Conservation (phyloP, 345 rosid genomes). For the Linum tenue region DNA sequence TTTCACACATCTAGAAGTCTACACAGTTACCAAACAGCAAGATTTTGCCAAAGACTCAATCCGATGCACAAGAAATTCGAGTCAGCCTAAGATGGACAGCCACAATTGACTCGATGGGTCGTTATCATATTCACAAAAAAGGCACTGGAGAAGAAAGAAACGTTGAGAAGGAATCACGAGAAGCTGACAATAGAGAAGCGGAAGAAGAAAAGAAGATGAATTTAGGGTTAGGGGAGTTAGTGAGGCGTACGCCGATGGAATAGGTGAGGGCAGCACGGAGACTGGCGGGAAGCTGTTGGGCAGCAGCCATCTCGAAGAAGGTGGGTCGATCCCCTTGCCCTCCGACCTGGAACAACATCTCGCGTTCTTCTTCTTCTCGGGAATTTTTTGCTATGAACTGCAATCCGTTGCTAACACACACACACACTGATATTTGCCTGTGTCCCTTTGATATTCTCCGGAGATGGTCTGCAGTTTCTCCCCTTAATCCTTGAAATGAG, state of each 20-base stretch:
- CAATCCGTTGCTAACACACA: too few relatives aligned
- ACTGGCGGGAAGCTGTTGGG: conserved; percentile 97
- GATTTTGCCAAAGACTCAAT: too few relatives aligned
- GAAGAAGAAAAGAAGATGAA: background rate
- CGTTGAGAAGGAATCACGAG: background rate
- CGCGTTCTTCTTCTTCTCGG: conserved; percentile 6
- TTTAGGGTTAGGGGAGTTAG: background rate
- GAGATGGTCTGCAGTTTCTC: too few relatives aligned
- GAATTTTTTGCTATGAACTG: too few relatives aligned
- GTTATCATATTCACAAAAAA: background rate
- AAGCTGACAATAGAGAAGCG: background rate
- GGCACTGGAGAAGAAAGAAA: background rate
- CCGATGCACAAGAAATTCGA: too few relatives aligned
- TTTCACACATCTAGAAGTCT: too few relatives aligned
- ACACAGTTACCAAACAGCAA: too few relatives aligned
- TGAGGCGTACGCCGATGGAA: conserved; percentile 64
- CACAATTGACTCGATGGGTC: too few relatives aligned
- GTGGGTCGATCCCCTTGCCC: conserved; percentile 98
- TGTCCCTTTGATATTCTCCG: too few relatives aligned
- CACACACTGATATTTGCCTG: too few relatives aligned
- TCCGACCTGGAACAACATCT: conserved; percentile 96
- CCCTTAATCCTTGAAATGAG: too few relatives aligned
- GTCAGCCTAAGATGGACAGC: too few relatives aligned
- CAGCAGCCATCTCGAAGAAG: conserved; percentile 99
- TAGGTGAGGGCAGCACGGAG: conserved; percentile 93